phyloP scores from a whole-genome alignment of 1,139 yeast species.

The Suhomyces taliae region DNA sequence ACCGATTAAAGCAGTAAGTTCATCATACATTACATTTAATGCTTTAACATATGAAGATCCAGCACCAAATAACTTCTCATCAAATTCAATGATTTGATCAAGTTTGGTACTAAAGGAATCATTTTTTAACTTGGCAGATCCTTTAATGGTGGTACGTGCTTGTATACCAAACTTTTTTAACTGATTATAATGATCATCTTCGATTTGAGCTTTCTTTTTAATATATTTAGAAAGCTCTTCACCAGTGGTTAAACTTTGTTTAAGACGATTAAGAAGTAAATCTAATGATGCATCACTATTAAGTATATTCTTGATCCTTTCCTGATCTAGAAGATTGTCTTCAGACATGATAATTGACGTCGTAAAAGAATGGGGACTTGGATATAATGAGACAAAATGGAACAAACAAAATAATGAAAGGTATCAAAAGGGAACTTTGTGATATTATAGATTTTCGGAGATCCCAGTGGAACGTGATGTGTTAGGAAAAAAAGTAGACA shows the following conservation, averaged over 20 bases:
- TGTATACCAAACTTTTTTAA: conserved; percentile 63
- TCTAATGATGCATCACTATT: conserved; percentile 53
- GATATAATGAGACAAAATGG: neutral
- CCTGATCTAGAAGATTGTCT: conserved; percentile 28
- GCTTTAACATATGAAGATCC: conserved; percentile 79
- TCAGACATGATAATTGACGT: conserved; percentile 13
- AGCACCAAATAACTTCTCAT: conserved; percentile 72
- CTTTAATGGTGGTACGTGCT: conserved; percentile 53
- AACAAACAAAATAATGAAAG: neutral
- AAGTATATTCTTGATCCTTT: conserved; percentile 30
- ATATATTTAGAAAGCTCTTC: conserved; percentile 82
- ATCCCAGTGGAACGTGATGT: too few species aligned
- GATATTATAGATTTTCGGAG: too few species aligned
- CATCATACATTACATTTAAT: conserved; percentile 82
- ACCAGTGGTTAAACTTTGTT: conserved; percentile 76
- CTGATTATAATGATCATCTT: conserved; percentile 76
- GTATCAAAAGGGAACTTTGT: too few species aligned
- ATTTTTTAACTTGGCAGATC: conserved; percentile 46
- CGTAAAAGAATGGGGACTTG: neutral
- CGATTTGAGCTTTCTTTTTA: conserved; percentile 75
- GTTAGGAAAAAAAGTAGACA: too few species aligned
- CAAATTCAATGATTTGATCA: conserved; percentile 70
- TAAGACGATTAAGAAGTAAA: conserved; percentile 67
- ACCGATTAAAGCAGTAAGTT: conserved; percentile 68
- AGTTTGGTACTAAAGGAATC: conserved; percentile 72